Evolutionary conservation across 176 grass and related monocot species (phyloP).

Genomic region (Lolium perenne): DNA sequence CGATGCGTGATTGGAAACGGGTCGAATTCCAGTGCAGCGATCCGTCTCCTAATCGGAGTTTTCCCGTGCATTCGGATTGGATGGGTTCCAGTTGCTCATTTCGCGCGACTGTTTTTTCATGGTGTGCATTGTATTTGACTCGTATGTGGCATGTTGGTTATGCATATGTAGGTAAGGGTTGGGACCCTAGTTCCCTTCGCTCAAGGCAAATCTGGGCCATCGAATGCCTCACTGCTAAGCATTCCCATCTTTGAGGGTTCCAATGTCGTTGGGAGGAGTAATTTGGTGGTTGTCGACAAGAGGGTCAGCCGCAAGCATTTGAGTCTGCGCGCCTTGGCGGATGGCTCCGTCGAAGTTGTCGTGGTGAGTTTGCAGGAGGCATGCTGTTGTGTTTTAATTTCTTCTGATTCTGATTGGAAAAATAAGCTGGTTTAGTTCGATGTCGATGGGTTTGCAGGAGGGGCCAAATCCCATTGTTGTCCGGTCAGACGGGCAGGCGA

Average conservation of each 20-base stretch:
- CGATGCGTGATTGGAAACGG: background rate
- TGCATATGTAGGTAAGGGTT: conserved; percentile 60
- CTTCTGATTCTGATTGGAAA: background rate
- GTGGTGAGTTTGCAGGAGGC: conserved; percentile 60
- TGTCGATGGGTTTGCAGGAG: conserved; percentile 56
- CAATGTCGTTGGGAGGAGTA: conserved; percentile 75
- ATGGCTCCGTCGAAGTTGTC: conserved; percentile 55
- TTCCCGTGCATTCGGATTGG: background rate
- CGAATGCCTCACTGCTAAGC: conserved; percentile 24
- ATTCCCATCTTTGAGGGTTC: conserved; percentile 71
- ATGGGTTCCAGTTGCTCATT: background rate
- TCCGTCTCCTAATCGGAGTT: background rate
- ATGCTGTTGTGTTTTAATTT: background rate
- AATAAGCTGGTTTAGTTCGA: background rate
- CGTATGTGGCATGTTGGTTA: conserved; percentile 20
- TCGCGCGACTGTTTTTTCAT: background rate
- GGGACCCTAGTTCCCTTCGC: conserved; percentile 61
- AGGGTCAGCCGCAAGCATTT: conserved; percentile 95
- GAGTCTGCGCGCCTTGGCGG: conserved; percentile 57
- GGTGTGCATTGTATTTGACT: conserved; percentile 6
- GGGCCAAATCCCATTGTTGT: conserved; percentile 82
- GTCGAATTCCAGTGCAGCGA: background rate
- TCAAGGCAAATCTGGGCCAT: conserved; percentile 39
- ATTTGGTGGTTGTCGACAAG: conserved; percentile 70
- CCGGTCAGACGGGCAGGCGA: conserved; percentile 59